Evolutionary conservation across 2,329 filamentous ascomycete genomes (phyloP), one percentile per base, ranked within the genome.

Genomic region (Neophaeococcomyces aloes): DNA sequence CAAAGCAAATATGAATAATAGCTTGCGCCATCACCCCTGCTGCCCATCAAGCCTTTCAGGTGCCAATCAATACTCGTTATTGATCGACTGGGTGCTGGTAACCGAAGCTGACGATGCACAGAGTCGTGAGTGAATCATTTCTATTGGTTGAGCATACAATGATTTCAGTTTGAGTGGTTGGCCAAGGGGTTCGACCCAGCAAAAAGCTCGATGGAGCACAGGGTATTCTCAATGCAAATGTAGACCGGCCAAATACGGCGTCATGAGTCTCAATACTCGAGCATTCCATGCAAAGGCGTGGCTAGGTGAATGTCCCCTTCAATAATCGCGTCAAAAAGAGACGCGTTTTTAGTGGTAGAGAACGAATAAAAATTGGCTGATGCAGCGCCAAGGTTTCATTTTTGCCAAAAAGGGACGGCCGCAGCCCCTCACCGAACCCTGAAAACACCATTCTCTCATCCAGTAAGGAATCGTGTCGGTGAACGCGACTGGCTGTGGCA

Each of bases 261-360:
- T 11, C n/a, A 8, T 27, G 25, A 19, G 25, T 38, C 35, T 19
- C 14, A 17, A 10, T n/a, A 19, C 19, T 17, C 14, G 18, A 38
- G 35, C 38, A 41, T 41, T 32, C 29, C 38, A 23, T 7, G 31
- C n/a, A 29, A 33, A 32, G 38, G 25, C 29, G 29, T 32, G 31
- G 15, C 30, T 29, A 14, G 29, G 5, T 27, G 23, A 27, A n/a
- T n/a, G n/a, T n/a, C n/a, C n/a, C n/a, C n/a, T n/a, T n/a, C n/a
- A n/a, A n/a, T n/a, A n/a, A n/a, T n/a, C n/a, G 10, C 23, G 23
- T 10, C 23, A n/a, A 27, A 27, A 10, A 27, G 23, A 10, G 23
- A 27, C 23, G 10, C 5, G 23, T 10, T 27, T 27, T 27, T 10
- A 27, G 23, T 27, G 10, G 10, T 10, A 10, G 10, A 27, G 23